Evolutionary conservation across 2,329 filamentous ascomycete genomes (phyloP).

Genomic region (Aspergillus luchuensis): DNA sequence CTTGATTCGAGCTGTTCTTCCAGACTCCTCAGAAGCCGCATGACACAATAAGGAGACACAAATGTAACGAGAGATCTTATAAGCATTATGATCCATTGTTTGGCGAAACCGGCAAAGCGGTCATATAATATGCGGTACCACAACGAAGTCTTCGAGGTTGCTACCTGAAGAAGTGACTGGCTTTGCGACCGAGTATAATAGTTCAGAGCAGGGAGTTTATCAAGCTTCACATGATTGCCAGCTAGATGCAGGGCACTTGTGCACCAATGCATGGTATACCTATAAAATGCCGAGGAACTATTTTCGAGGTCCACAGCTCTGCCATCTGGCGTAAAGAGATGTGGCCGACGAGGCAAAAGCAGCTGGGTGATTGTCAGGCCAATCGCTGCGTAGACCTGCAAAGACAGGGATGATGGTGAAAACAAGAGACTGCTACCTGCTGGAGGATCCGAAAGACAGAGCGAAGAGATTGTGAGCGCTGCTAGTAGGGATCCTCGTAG

Average conservation of each 20-base stretch:
- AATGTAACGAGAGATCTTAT: not conserved
- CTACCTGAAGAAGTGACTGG: not conserved
- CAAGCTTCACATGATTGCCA: not conserved
- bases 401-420: too few species aligned
- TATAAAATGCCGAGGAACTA: not conserved
- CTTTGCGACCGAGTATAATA: not conserved
- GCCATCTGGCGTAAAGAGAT: not conserved
- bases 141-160: not conserved
- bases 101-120: not conserved
- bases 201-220: not conserved
- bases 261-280: not conserved
- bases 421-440: not conserved
- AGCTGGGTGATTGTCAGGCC: not conserved
- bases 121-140: not conserved
- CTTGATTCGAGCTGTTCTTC: not conserved
- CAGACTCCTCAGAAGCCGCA: not conserved
- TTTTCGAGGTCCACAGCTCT: not conserved
- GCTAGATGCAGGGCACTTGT: not conserved
- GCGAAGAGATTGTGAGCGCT: not conserved
- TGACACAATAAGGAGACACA: not conserved
- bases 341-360: not conserved
- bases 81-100: not conserved
- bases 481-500: not conserved
- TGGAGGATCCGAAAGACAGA: not conserved
- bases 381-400: not conserved